Evolutionary conservation across 768 basidiomycete species (phyloP).

Genomic region (Chalciporus pseudorubinellus): DNA sequence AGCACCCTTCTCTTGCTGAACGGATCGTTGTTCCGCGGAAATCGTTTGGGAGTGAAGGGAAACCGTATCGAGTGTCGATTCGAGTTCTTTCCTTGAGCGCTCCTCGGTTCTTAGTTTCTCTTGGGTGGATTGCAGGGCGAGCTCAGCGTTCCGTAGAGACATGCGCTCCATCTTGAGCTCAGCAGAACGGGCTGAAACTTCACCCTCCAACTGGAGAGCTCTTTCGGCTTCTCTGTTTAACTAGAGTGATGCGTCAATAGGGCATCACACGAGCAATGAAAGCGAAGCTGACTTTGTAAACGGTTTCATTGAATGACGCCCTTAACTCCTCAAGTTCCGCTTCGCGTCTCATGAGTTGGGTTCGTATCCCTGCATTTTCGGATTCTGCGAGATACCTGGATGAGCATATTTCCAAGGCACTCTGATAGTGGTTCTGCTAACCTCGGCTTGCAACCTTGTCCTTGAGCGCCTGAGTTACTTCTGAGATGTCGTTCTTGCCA

Average conservation of each 20-base stretch:
- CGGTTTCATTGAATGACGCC: constrained; percentile 33
- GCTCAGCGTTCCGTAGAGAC: constrained; percentile 49
- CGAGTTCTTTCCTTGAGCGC: constrained; percentile 50
- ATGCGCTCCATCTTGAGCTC: constrained; percentile 57
- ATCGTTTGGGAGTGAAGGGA: constrained; percentile 53
- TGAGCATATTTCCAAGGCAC: constrained; percentile 4
- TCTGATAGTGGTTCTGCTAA: constrained; percentile 11
- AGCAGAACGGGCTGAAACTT: constrained; percentile 47
- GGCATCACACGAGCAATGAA: neutral
- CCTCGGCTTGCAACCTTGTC: constrained; percentile 38
- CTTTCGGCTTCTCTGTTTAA: constrained; percentile 56
- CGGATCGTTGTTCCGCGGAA: constrained; percentile 39
- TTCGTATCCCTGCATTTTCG: constrained; percentile 33
- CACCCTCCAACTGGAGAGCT: constrained; percentile 51
- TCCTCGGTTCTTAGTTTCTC: constrained; percentile 52
- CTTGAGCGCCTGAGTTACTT: constrained; percentile 37
- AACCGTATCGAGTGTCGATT: constrained; percentile 52
- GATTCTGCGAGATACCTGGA: constrained; percentile 29
- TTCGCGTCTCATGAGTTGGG: constrained; percentile 36
- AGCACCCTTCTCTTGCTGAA: constrained; percentile 56
- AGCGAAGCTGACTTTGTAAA: constrained; percentile 33
- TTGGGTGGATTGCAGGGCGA: constrained; percentile 46
- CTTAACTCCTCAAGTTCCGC: constrained; percentile 36
- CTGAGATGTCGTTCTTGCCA: constrained; percentile 39
- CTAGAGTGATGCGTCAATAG: constrained; percentile 33